Conservation (phyloP, 2,329 filamentous ascomycete genomes). For the Sarocladium brachiariae region DNA sequence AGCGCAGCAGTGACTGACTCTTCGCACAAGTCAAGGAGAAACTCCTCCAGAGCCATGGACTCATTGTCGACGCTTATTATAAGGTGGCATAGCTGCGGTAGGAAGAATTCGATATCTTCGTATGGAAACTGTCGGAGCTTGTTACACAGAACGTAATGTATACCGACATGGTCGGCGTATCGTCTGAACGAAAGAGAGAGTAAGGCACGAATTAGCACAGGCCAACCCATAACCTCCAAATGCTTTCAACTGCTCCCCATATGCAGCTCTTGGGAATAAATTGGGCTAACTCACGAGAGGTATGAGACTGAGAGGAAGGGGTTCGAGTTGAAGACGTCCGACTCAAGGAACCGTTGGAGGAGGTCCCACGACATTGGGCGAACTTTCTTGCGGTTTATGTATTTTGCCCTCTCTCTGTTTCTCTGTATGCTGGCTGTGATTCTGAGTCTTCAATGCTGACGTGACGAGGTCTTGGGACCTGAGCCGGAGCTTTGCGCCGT, state of each 20-base stretch:
- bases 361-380: constrained; percentile 72
- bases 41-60: constrained; percentile 86
- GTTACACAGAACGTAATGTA: constrained; percentile 82
- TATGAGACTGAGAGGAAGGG: constrained; percentile 84
- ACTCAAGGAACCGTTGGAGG: constrained; percentile 85
- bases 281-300: constrained; percentile 60
- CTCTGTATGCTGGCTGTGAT: no score
- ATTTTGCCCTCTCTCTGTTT: background rate
- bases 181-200: constrained; percentile 46
- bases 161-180: constrained; percentile 84
- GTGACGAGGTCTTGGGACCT: no score
- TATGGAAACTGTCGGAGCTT: constrained; percentile 86
- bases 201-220: background rate
- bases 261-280: background rate
- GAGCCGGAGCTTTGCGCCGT: background rate
- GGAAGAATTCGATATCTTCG: constrained; percentile 89
- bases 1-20: constrained; percentile 80
- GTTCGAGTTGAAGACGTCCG: constrained; percentile 88
- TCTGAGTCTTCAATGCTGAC: no score
- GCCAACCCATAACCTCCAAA: background rate
- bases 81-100: constrained; percentile 80
- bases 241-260: background rate
- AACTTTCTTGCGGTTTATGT: background rate
- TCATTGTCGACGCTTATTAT: constrained; percentile 85
- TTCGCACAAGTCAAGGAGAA: constrained; percentile 77